Percentiles rank a stretch among this genome's conserved stretches.
phyloP scores from a whole-genome alignment of 345 rosid genomes.

The Populus pruinosa region DNA sequence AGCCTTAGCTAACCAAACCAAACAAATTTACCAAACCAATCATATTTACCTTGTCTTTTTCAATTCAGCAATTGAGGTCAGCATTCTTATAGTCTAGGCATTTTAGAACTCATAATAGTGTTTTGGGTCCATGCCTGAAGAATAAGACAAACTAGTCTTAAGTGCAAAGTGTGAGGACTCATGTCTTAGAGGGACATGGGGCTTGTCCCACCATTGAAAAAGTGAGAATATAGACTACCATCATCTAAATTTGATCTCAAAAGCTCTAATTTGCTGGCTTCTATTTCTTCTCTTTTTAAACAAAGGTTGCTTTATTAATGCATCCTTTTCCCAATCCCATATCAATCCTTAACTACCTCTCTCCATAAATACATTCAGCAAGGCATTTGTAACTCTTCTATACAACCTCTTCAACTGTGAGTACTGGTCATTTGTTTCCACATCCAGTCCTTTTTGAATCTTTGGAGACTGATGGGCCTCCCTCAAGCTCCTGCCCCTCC shows the following conservation, averaged over 20 bases:
- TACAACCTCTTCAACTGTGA: background rate
- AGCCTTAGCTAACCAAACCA: background rate
- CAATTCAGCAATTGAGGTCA: slow-evolving; percentile 2
- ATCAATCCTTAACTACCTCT: slow-evolving; percentile 9
- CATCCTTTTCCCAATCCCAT: slow-evolving; percentile 13
- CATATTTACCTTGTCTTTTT: slow-evolving; percentile 9
- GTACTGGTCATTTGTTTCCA: background rate
- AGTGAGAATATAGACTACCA: slow-evolving; percentile 25
- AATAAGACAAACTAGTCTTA: slow-evolving; percentile 20
- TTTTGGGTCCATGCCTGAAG: slow-evolving; percentile 21
- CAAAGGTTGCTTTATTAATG: slow-evolving; percentile 6
- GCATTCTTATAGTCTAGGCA: background rate
- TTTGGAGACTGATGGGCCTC: slow-evolving; percentile 45
- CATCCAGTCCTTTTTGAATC: background rate
- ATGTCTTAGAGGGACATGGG: slow-evolving; percentile 41
- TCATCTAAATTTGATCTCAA: slow-evolving; percentile 30
- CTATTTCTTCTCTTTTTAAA: slow-evolving; percentile 23
- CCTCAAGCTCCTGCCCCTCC: slow-evolving; percentile 58
- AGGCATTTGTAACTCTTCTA: slow-evolving; percentile 4
- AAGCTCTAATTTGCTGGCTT: slow-evolving; percentile 15
- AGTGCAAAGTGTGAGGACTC: slow-evolving; percentile 42
- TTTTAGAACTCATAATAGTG: slow-evolving; percentile 14
- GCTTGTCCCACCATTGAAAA: slow-evolving; percentile 42
- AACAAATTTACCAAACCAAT: slow-evolving; percentile 2
- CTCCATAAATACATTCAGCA: slow-evolving; percentile 9